Evolutionary conservation across 345 rosid genomes (phyloP).

Genomic region (Salix koriyanagi): DNA sequence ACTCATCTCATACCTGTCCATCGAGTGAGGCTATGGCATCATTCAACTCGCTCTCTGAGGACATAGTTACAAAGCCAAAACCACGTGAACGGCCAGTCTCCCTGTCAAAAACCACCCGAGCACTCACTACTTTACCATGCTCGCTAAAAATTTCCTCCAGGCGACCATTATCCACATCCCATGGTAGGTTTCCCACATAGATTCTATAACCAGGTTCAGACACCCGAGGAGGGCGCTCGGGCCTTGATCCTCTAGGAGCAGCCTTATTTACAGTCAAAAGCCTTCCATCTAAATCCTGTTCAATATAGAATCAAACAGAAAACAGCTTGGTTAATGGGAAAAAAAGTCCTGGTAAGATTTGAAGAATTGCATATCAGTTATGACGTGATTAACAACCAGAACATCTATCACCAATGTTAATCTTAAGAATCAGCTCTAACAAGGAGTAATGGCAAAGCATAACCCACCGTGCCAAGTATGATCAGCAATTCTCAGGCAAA

Average conservation of each 20-base stretch:
- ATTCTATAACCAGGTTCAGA: conserved; percentile 49
- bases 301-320: not conserved
- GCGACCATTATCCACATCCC: conserved; percentile 71
- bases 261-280: conserved; percentile 81
- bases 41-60: conserved; percentile 65
- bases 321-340: not conserved
- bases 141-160: conserved; percentile 83
- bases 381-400: not conserved
- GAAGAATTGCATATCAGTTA: not conserved
- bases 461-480: not conserved
- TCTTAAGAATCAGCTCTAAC: not conserved
- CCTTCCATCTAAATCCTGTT: conserved; percentile 74
- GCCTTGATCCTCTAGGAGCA: conserved; percentile 69
- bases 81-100: conserved; percentile 95
- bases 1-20: conserved; percentile 58
- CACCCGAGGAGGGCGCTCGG: conserved; percentile 57
- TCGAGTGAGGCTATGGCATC: conserved; percentile 91
- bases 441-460: not conserved
- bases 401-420: not conserved
- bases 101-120: conserved; percentile 77
- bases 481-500: not conserved
- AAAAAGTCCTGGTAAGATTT: not conserved
- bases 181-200: conserved; percentile 84
- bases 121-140: conserved; percentile 79
- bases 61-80: conserved; percentile 87